These are phyloP conservation scores for carrot (Daucus carota) DNA, from an alignment of 129 eudicot species.

Conservation along the genomic window DNA sequence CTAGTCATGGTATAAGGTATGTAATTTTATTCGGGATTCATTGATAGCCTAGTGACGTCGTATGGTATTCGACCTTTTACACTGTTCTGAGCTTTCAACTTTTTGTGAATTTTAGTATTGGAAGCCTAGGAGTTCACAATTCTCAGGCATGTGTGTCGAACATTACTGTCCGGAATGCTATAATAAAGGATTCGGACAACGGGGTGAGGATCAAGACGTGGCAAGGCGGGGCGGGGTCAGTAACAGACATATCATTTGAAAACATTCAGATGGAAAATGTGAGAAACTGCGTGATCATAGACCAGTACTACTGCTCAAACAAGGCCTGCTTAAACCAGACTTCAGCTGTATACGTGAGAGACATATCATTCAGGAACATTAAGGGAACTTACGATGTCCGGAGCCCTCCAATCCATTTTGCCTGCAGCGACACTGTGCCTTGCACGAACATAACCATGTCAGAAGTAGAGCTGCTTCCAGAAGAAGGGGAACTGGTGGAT, in stretches of 20 bases:
- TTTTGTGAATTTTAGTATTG: conserved; percentile 46
- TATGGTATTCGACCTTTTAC: neutral
- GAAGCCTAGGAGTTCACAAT: conserved; percentile 88
- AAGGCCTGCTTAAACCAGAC: conserved; percentile 73
- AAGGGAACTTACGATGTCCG: conserved; percentile 83
- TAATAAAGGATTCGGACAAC: conserved; percentile 77
- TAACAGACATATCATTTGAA: conserved; percentile 71
- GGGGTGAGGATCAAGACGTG: conserved; percentile 96
- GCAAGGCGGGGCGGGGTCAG: conserved; percentile 98
- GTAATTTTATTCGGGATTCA: neutral
- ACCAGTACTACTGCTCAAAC: conserved; percentile 84
- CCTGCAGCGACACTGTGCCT: conserved; percentile 81
- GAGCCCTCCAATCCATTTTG: conserved; percentile 92
- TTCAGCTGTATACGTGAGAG: conserved; percentile 70
- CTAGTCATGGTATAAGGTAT: conserved; percentile 95
- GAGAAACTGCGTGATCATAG: conserved; percentile 75
- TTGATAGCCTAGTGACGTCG: neutral
- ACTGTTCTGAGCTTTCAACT: neutral
- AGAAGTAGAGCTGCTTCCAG: conserved; percentile 73
- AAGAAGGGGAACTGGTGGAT: conserved; percentile 70
- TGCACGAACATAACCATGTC: conserved; percentile 97
- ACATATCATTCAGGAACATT: conserved; percentile 62
- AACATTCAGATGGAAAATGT: conserved; percentile 88
- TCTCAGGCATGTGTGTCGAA: conserved; percentile 88
- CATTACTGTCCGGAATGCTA: conserved; percentile 65